These are phyloP conservation scores for Globisporangium heterothallicum DNA, from an alignment of 352 stramenopile genomes.

Conservation along the genomic window DNA sequence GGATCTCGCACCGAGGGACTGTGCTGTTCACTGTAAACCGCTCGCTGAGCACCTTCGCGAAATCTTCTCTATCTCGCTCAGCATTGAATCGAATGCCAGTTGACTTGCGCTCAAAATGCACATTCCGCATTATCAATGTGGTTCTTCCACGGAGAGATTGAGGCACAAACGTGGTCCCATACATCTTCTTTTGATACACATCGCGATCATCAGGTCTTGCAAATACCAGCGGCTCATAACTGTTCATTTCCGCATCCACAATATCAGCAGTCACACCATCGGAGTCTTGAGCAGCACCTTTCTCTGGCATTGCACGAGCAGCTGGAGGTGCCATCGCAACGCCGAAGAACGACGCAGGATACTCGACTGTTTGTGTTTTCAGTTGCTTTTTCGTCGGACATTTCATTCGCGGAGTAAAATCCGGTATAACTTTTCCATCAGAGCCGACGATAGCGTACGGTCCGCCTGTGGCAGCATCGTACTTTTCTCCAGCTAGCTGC, in stretches of 20 bases:
- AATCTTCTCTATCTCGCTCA: slow-evolving; percentile 50
- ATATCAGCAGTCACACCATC: background rate
- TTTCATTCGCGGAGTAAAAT: slow-evolving; percentile 16
- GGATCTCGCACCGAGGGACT: slow-evolving; percentile 44
- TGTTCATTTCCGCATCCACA: slow-evolving; percentile 14
- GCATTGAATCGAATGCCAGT: slow-evolving; percentile 57
- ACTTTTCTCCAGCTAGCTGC: background rate
- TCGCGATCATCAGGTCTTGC: slow-evolving; percentile 29
- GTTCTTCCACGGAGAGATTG: slow-evolving; percentile 31
- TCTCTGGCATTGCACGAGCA: background rate
- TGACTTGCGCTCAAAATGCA: slow-evolving; percentile 49
- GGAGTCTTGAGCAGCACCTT: background rate
- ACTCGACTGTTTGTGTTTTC: slow-evolving; percentile 15
- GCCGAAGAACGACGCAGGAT: slow-evolving; percentile 22
- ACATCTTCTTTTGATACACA: slow-evolving; percentile 47
- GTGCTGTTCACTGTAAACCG: slow-evolving; percentile 47
- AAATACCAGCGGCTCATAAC: slow-evolving; percentile 42
- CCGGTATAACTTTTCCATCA: slow-evolving; percentile 9
- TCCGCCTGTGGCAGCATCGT: slow-evolving; percentile 7
- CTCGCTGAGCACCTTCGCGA: slow-evolving; percentile 32
- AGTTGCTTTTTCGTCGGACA: slow-evolving; percentile 16
- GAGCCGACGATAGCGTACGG: slow-evolving; percentile 14
- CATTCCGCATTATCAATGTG: slow-evolving; percentile 41
- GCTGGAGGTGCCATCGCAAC: slow-evolving; percentile 12
- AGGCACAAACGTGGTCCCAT: slow-evolving; percentile 47